phyloP scores from a whole-genome alignment of 768 basidiomycete genomes.

The Gloeostereum incarnatum region DNA sequence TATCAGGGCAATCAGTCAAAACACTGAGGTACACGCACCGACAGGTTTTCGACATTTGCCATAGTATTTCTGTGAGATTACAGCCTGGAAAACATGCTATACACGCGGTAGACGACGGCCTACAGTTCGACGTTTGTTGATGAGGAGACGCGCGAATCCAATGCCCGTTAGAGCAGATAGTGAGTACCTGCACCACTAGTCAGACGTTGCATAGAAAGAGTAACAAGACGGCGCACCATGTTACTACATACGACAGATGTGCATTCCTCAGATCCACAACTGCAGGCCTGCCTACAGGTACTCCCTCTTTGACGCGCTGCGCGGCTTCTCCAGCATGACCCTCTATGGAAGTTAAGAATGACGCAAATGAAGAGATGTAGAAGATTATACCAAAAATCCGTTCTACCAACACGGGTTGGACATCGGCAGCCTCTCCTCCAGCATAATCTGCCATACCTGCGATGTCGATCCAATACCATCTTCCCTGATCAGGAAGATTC shows the following conservation, averaged over 20 bases:
- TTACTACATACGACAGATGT: conserved; percentile 90
- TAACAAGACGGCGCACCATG: conserved; percentile 53
- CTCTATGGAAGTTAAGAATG: conserved; percentile 40
- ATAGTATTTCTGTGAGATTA: no score
- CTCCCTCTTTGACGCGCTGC: conserved; percentile 50
- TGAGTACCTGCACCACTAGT: conserved; percentile 57
- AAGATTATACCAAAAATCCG: conserved; percentile 67
- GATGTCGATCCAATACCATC: conserved; percentile 93
- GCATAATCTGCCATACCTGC: conserved; percentile 68
- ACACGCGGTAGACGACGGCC: conserved; percentile 50
- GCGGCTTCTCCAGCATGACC: conserved; percentile 75
- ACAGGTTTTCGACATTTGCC: no score
- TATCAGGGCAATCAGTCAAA: no score
- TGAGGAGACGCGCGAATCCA: conserved; percentile 68
- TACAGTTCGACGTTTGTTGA: conserved; percentile 40
- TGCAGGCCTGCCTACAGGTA: conserved; percentile 78
- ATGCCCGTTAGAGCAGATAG: conserved; percentile 75
- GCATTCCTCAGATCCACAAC: conserved; percentile 87
- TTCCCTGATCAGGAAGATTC: conserved; percentile 67
- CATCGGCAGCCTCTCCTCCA: conserved; percentile 60
- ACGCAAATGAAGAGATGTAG: neutral
- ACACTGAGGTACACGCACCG: no score
- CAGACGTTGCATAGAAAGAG: conserved; percentile 2
- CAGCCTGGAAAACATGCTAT: no score
- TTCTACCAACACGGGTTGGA: conserved; percentile 88